phyloP scores from a whole-genome alignment of 768 basidiomycete genomes.

The Tylopilus cervinicoccineus region DNA sequence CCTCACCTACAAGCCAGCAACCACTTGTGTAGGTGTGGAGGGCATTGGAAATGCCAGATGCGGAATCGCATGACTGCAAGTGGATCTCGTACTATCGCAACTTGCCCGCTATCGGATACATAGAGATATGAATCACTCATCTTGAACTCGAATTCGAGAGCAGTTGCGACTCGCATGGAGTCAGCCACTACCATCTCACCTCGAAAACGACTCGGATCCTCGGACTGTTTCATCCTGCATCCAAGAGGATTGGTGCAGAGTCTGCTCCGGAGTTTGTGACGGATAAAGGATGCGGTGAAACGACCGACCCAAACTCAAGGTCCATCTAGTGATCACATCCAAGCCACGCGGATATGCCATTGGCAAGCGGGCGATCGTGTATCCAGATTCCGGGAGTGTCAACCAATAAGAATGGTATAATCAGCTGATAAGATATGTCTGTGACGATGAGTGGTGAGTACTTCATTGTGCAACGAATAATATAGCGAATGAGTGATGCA shows the following conservation, averaged over 20 bases:
- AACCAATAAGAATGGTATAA: constrained; percentile 16
- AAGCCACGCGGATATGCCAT: neutral
- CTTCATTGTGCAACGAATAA: constrained; percentile 16
- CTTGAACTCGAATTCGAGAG: too few species aligned
- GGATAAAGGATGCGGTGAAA: neutral
- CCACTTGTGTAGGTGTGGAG: too few species aligned
- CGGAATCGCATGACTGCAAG: too few species aligned
- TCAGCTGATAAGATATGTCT: constrained; percentile 30
- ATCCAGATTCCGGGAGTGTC: neutral
- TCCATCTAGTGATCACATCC: neutral
- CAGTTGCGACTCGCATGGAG: too few species aligned
- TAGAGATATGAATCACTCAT: too few species aligned
- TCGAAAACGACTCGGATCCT: neutral
- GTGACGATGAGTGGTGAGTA: constrained; percentile 30
- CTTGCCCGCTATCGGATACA: too few species aligned
- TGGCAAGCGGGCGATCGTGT: neutral
- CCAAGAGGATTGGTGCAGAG: neutral
- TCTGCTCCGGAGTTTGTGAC: neutral
- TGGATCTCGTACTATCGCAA: too few species aligned
- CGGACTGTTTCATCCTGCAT: neutral
- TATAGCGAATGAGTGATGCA: constrained; percentile 9
- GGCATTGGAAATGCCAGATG: too few species aligned
- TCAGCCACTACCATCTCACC: too few species aligned
- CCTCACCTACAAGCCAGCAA: too few species aligned
- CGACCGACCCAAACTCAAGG: neutral